These are phyloP conservation scores for Microdochium nivale DNA, from an alignment of 2,329 filamentous ascomycete genomes.

Conservation along the genomic window DNA sequence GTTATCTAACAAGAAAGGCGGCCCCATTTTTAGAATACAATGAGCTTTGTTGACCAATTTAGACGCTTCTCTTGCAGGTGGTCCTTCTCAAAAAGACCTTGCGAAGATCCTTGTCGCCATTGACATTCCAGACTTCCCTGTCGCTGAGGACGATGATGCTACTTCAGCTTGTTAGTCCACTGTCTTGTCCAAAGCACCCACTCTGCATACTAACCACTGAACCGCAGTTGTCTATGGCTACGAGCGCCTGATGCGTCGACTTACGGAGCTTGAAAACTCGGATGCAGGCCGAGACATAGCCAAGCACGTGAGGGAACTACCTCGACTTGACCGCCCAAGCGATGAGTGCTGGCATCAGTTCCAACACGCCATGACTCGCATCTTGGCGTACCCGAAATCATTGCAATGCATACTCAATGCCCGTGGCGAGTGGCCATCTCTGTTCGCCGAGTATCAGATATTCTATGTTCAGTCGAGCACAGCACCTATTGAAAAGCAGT, in stretches of 20 bases:
- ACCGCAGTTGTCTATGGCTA: neutral
- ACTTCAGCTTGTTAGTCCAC: too few relatives aligned
- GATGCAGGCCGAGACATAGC: neutral
- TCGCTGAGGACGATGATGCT: too few relatives aligned
- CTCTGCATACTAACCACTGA: neutral
- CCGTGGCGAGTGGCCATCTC: slow-evolving; percentile 3
- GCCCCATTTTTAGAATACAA: neutral
- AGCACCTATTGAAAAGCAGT: neutral
- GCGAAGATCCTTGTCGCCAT: neutral
- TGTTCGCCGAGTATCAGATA: slow-evolving; percentile 7
- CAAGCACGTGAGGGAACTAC: slow-evolving; percentile 2
- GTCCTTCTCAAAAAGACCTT: too few relatives aligned
- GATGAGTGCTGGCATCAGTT: slow-evolving; percentile 7
- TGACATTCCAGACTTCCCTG: too few relatives aligned
- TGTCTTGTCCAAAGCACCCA: too few relatives aligned
- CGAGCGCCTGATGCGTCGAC: neutral
- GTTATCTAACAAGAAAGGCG: neutral
- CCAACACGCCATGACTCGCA: slow-evolving; percentile 5
- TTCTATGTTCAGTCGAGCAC: slow-evolving; percentile 4
- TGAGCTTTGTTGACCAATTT: too few relatives aligned
- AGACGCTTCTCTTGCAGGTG: too few relatives aligned
- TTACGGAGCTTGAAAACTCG: neutral
- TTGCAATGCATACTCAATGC: slow-evolving; percentile 2
- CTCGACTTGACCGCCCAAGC: neutral
- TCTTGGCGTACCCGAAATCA: slow-evolving; percentile 7